phyloP scores from a whole-genome alignment of 2,329 filamentous ascomycete genomes.

The Fusarium penzigii region DNA sequence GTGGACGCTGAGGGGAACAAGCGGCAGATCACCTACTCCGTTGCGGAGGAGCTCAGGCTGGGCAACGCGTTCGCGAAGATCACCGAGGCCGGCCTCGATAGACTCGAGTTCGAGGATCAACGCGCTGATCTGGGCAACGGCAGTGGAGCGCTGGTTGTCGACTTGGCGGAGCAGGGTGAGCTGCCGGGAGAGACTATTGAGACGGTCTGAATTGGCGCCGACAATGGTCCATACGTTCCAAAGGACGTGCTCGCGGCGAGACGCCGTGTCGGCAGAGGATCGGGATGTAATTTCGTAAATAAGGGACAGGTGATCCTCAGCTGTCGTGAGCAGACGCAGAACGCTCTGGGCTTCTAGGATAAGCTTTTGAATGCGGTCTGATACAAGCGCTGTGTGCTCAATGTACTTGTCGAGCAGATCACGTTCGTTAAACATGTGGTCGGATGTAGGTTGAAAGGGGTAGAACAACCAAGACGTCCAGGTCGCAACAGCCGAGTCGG shows the following conservation, averaged over 20 bases:
- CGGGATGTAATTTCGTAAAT: constrained; percentile 70
- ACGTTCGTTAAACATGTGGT: constrained; percentile 49
- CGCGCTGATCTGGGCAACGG: constrained; percentile 66
- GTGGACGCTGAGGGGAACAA: constrained; percentile 69
- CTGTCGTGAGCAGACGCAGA: constrained; percentile 62
- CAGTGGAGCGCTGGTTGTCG: constrained; percentile 63
- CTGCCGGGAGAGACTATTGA: constrained; percentile 63
- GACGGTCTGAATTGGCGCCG: constrained; percentile 64
- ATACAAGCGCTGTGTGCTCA: constrained; percentile 68
- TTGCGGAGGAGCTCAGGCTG: constrained; percentile 62
- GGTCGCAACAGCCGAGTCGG: constrained; percentile 30
- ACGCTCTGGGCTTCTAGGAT: constrained; percentile 72
- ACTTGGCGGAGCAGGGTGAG: constrained; percentile 66
- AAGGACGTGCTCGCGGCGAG: constrained; percentile 65
- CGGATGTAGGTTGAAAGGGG: constrained; percentile 61
- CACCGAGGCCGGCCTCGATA: constrained; percentile 70
- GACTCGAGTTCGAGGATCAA: constrained; percentile 73
- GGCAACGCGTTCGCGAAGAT: constrained; percentile 70
- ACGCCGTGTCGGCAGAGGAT: constrained; percentile 60
- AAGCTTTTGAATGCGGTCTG: constrained; percentile 66
- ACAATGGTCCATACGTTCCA: constrained; percentile 73
- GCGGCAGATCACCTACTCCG: constrained; percentile 28
- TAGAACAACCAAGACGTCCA: constrained; percentile 51
- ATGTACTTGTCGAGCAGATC: constrained; percentile 73
- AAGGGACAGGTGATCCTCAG: constrained; percentile 68